These are phyloP conservation scores for Phyllosticta citriasiana DNA, from an alignment of 2,329 filamentous ascomycete genomes.

Conservation along the genomic window DNA sequence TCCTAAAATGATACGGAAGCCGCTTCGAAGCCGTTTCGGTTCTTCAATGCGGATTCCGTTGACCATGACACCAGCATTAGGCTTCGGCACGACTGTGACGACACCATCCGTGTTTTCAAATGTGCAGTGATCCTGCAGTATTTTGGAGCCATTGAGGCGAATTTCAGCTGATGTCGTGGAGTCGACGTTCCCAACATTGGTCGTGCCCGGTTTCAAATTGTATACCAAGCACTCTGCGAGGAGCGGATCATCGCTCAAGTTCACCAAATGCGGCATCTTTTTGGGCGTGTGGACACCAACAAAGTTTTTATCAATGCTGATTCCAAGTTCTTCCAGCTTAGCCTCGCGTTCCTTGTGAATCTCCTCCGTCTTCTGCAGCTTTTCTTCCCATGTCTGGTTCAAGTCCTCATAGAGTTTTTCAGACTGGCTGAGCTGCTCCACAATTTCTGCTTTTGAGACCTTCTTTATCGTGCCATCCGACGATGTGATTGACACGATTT, in stretches of 20 bases:
- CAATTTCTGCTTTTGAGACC: slow-evolving; percentile 96
- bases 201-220: slow-evolving; percentile 91
- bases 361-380: slow-evolving; percentile 84
- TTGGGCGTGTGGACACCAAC: slow-evolving; percentile 92
- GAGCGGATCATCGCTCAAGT: slow-evolving; percentile 71
- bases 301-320: slow-evolving; percentile 98
- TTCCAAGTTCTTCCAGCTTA: slow-evolving; percentile 89
- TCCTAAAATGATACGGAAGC: slow-evolving; percentile 87
- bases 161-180: slow-evolving; percentile 78
- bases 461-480: slow-evolving; percentile 81
- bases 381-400: slow-evolving; percentile 98
- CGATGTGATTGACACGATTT: slow-evolving; percentile 89
- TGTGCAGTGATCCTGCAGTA: slow-evolving; percentile 81
- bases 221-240: slow-evolving; percentile 95
- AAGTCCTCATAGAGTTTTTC: slow-evolving; percentile 93
- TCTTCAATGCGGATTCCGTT: slow-evolving; percentile 86
- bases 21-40: slow-evolving; percentile 76
- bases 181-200: slow-evolving; percentile 89
- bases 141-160: slow-evolving; percentile 84
- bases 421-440: slow-evolving; percentile 88
- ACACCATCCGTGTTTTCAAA: slow-evolving; percentile 91
- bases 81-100: slow-evolving; percentile 80
- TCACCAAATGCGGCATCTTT: slow-evolving; percentile 98
- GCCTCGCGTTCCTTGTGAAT: slow-evolving; percentile 97
- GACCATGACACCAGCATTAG: slow-evolving; percentile 96